These are phyloP conservation scores for Lyophyllum atratum DNA, from an alignment of 768 basidiomycete genomes.

Conservation along the genomic window DNA sequence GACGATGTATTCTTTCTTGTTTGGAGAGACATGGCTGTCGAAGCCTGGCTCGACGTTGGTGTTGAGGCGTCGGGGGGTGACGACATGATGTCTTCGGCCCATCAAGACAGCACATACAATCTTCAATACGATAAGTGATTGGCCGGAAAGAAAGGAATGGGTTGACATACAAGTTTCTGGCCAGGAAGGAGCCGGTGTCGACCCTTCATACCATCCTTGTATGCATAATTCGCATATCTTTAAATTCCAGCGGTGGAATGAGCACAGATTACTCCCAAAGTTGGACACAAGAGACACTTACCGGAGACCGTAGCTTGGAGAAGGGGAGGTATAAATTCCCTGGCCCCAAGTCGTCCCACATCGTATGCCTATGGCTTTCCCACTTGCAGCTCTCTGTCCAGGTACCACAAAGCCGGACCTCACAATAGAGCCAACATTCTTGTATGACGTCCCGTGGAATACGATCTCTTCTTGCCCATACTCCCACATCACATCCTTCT, in stretches of 20 bases:
- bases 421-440: constrained; percentile 12
- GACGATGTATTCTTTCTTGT: constrained; percentile 8
- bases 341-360: constrained; percentile 13
- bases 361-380: constrained; percentile 1
- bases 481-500: constrained; percentile 11
- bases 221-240: constrained; percentile 9
- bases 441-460: constrained; percentile 11
- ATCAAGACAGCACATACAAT: constrained; percentile 9
- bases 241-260: background rate
- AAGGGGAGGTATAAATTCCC: constrained; percentile 14
- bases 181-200: constrained; percentile 9
- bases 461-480: constrained; percentile 7
- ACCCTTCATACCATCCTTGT: background rate
- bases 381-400: constrained; percentile 5
- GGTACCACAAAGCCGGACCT: constrained; percentile 11
- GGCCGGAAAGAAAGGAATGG: background rate
- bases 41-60: constrained; percentile 3
- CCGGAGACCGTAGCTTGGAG: constrained; percentile 7
- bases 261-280: background rate
- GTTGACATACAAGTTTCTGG: constrained; percentile 11
- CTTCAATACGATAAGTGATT: background rate
- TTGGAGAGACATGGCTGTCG: constrained; percentile 12
- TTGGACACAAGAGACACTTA: background rate
- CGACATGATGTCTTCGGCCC: constrained; percentile 9
- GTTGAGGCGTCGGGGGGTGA: background rate